Percentiles rank a stretch among this genome's conserved stretches.
Evolutionary conservation across 768 basidiomycete genomes (phyloP).

Genomic region (Trametopsis cervina): DNA sequence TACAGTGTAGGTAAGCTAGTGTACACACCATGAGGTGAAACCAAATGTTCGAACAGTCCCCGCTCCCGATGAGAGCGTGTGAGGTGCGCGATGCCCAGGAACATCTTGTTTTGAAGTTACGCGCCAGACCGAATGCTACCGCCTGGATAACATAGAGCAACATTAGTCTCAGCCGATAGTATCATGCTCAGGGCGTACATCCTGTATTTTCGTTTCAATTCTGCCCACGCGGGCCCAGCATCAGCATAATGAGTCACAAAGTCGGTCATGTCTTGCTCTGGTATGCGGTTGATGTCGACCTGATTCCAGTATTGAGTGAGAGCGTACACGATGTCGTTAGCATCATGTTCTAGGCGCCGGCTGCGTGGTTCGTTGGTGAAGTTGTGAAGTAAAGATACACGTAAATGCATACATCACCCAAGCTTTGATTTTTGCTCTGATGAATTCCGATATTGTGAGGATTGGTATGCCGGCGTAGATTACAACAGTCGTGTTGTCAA

Average conservation of each 20-base stretch:
- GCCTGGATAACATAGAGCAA: not conserved
- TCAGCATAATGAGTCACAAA: constrained; percentile 56
- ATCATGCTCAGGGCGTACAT: constrained; percentile 28
- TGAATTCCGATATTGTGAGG: constrained; percentile 78
- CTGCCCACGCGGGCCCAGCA: constrained; percentile 68
- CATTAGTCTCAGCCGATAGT: not conserved
- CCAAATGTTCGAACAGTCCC: not conserved
- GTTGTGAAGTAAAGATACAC: constrained; percentile 8
- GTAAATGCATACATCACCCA: constrained; percentile 66
- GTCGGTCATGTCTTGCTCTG: constrained; percentile 77
- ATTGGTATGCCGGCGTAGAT: constrained; percentile 68
- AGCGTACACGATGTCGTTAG: constrained; percentile 67
- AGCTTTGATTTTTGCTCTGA: constrained; percentile 76
- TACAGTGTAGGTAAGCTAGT: not conserved
- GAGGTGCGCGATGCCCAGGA: not conserved
- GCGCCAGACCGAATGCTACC: not conserved
- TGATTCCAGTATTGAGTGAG: constrained; percentile 74
- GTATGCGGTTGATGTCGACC: constrained; percentile 81
- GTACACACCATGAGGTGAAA: not conserved
- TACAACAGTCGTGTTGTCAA: constrained; percentile 64
- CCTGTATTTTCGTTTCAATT: constrained; percentile 70
- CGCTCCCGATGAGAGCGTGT: not conserved
- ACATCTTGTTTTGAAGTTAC: not conserved
- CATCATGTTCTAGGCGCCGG: constrained; percentile 64
- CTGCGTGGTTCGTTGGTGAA: constrained; percentile 30